Base-by-base conservation (phyloP, 2,329 filamentous ascomycete genomes). In the Zymoseptoria pseudotritici region DNA sequence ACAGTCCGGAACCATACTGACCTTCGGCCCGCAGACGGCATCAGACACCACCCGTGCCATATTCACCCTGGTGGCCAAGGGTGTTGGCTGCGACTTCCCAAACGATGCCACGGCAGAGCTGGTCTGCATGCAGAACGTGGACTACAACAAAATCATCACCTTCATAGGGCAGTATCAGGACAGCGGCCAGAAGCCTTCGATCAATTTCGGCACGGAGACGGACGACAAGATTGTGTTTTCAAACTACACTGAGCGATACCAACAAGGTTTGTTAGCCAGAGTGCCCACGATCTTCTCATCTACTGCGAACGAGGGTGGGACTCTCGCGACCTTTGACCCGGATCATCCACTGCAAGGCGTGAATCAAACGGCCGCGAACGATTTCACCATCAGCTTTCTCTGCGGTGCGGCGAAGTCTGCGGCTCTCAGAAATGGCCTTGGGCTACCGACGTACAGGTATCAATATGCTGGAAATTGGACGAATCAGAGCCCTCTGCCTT, bases 51-150 rank as follows among this genome's bases (percentile, higher is more conserved):
- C 65, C 17, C 67, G 73, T 17, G 67, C 68, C 7, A 76, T 76
- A 63, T 77, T 77, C 64, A 73, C 72, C 1, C 73, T 69, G 42
- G 72, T 77, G 1, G 75, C 75, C 6, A 62, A 65, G 7, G 65
- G 72, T 1, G 67, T 77, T 10, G 74, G 71, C 1, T 77, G 76
- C 55, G 62, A 63, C 54, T 64, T 42, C 11, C 53, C 62, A 3
- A 58, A 63, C 20, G 62, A 66, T 17, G 57, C 63, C 2, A 56
- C 66, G 2, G 66, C 62, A 0, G 71, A 76, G 58, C 61, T 78
- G 3, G 67, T 67, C 1, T 78, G 76, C 60, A 70, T 78, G 60
- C 69, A 72, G 21, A 65, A 68, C 1, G 66, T 77, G 10, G 36
- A 42, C 0, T 69, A 58, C 9, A 20, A 61, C 3, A 62, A 65